Percentiles rank a stretch among this genome's conserved stretches.
phyloP scores from a whole-genome alignment of 2,329 filamentous ascomycete species.

The Triangularia verruculosa region DNA sequence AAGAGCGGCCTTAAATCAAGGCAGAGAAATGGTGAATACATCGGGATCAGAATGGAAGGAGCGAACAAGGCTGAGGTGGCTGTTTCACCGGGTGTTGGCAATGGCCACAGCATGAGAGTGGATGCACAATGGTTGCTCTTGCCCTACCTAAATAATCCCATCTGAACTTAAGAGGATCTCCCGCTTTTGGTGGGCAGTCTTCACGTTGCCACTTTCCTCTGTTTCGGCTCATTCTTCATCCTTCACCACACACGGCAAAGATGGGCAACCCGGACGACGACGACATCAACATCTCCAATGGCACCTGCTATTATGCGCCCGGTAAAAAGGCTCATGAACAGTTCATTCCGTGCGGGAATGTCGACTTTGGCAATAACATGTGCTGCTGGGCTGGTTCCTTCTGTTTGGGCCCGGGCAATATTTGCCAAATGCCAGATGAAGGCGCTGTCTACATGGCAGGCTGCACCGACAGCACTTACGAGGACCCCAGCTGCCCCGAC shows the following conservation, averaged over 20 bases:
- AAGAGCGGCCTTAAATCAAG: too few relatives aligned
- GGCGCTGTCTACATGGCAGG: constrained; percentile 38
- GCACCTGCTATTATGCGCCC: constrained; percentile 32
- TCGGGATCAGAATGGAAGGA: background rate
- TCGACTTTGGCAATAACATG: constrained; percentile 29
- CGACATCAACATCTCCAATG: constrained; percentile 31
- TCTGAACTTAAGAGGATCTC: background rate
- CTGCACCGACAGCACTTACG: constrained; percentile 35
- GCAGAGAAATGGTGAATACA: too few relatives aligned
- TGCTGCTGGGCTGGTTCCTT: constrained; percentile 35
- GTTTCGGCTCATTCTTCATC: background rate
- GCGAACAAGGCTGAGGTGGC: background rate
- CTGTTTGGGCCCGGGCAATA: constrained; percentile 28
- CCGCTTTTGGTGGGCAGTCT: background rate
- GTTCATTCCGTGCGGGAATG: constrained; percentile 37
- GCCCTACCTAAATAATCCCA: background rate
- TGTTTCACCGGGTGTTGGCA: background rate
- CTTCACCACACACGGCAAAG: background rate
- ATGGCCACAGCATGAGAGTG: background rate
- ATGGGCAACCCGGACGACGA: background rate
- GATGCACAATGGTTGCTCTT: background rate
- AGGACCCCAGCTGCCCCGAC: constrained; percentile 33
- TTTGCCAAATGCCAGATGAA: constrained; percentile 27
- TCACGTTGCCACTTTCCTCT: background rate
- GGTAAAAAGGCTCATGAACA: constrained; percentile 14